phyloP scores from a whole-genome alignment of 345 rosid species.

The Mallotus nudiflorus region DNA sequence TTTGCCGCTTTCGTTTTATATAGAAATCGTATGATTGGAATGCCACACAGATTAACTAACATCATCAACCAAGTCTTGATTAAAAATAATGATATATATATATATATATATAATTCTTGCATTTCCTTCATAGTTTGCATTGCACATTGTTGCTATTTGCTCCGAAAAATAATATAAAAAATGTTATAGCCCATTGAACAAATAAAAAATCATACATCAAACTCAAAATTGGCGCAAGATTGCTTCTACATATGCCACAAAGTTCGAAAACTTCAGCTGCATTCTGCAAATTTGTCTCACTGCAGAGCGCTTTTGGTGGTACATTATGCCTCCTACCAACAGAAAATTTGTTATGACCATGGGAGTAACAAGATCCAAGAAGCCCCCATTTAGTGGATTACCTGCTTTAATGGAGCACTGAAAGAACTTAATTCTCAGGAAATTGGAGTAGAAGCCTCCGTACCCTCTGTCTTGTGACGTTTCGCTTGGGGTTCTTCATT shows the following conservation, averaged over 20 bases:
- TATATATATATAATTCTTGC: too few relatives aligned
- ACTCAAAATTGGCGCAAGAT: slow-evolving; percentile 17
- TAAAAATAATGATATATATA: too few relatives aligned
- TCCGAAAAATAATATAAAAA: too few relatives aligned
- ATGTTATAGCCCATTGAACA: neutral
- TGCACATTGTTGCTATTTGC: too few relatives aligned
- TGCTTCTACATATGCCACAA: neutral
- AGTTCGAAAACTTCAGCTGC: neutral
- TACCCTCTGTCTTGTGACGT: slow-evolving; percentile 46
- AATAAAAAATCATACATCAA: slow-evolving; percentile 9
- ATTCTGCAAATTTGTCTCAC: too few relatives aligned
- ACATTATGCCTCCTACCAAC: neutral
- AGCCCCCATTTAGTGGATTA: too few relatives aligned
- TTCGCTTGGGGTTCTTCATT: slow-evolving; percentile 45
- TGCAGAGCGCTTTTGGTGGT: neutral
- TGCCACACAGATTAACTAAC: too few relatives aligned
- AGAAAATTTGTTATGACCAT: neutral
- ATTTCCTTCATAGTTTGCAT: too few relatives aligned
- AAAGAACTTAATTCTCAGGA: neutral
- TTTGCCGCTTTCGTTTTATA: too few relatives aligned
- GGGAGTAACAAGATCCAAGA: neutral
- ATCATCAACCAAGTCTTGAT: too few relatives aligned
- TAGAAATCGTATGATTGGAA: too few relatives aligned
- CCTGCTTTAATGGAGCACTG: neutral
- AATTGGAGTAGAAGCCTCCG: slow-evolving; percentile 1